Evolutionary conservation across 169 alveolate species (phyloP).

Genomic region (Eimeria acervulina): DNA sequence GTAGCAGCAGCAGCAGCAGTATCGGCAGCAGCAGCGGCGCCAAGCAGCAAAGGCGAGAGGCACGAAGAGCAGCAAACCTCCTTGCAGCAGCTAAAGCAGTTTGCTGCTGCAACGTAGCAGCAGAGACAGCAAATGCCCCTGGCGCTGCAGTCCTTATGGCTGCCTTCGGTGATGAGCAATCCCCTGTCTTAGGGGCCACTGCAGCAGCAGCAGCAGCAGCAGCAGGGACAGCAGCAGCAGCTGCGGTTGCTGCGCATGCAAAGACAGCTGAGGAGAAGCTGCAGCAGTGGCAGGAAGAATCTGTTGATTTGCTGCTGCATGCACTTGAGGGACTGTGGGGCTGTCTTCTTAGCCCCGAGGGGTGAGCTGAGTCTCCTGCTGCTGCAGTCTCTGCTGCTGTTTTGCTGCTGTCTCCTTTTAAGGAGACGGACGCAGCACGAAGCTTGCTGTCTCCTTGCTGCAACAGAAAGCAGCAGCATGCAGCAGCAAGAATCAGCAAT

Average conservation of each 20-base stretch:
- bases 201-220: too few relatives aligned
- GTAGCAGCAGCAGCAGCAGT: too few relatives aligned
- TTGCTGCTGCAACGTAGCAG: conserved; percentile 22
- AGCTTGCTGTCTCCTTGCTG: not conserved
- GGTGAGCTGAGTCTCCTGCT: not conserved
- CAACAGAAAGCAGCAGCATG: too few relatives aligned
- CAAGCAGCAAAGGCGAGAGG: not conserved
- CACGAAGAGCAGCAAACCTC: not conserved
- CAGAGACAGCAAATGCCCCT: not conserved
- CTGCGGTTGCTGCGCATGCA: not conserved
- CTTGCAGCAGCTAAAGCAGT: not conserved
- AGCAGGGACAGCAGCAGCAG: too few relatives aligned
- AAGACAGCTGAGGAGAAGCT: not conserved
- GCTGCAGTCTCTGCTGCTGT: not conserved
- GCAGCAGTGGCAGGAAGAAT: conserved; percentile 26
- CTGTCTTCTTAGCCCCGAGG: not conserved
- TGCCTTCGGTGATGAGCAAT: not conserved
- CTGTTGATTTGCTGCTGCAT: not conserved
- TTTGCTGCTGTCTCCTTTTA: not conserved
- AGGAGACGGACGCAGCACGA: too few relatives aligned
- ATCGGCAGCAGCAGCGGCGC: too few relatives aligned
- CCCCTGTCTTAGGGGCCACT: not conserved
- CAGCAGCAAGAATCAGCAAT: too few relatives aligned
- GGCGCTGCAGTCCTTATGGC: not conserved
- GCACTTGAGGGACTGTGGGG: conserved; percentile 20